phyloP scores from a whole-genome alignment of 2,329 filamentous ascomycete genomes.

The Graphiopsis chlorocephala region DNA sequence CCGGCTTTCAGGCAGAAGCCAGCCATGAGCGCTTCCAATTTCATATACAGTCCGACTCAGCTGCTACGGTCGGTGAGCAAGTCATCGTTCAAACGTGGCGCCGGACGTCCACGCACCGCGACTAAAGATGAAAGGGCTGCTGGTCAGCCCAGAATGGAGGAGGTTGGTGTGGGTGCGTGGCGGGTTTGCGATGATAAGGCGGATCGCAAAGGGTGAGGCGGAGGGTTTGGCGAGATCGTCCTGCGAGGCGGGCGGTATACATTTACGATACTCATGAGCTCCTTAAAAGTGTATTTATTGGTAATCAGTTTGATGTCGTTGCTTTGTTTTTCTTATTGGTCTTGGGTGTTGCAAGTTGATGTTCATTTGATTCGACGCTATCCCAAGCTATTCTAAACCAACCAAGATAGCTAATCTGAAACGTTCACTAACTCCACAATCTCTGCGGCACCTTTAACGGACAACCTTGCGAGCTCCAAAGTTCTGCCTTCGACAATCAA shows the following conservation, averaged over 20 bases:
- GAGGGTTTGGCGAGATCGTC: background rate
- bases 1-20: background rate
- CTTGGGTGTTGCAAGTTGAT: no score
- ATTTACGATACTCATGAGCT: background rate
- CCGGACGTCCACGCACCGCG: background rate
- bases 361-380: no score
- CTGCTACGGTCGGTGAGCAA: background rate
- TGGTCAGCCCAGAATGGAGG: background rate
- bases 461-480: background rate
- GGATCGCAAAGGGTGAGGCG: background rate
- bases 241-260: background rate
- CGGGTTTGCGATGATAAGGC: background rate
- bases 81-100: background rate
- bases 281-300: background rate
- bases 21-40: background rate
- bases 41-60: background rate
- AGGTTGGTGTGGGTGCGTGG: slow-evolving; percentile 6
- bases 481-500: background rate
- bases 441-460: background rate
- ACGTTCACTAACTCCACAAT: background rate
- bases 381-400: no score
- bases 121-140: background rate
- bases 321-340: no score
- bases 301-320: background rate
- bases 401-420: background rate